Evolutionary conservation across 2,329 filamentous ascomycete genomes (phyloP).

Genomic region (Xylaria sp.): DNA sequence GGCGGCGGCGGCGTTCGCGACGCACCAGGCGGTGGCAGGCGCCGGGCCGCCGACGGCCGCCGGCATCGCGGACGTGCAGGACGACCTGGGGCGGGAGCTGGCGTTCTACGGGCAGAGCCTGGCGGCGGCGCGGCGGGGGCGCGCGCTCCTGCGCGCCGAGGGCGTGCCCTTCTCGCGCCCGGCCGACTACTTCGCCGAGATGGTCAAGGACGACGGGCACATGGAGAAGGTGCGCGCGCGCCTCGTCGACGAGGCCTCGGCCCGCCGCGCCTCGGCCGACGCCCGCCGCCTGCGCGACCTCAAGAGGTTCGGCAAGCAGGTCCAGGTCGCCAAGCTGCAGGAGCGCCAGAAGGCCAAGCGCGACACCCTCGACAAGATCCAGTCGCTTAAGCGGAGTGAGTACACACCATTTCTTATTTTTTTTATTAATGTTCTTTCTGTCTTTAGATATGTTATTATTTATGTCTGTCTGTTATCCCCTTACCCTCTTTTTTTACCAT

Average conservation of each 20-base stretch:
- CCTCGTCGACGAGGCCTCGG: constrained; percentile 86
- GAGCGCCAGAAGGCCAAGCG: constrained; percentile 91
- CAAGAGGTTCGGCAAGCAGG: constrained; percentile 99
- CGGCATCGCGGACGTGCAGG: constrained; percentile 79
- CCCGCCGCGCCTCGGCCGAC: constrained; percentile 90
- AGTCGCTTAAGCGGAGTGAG: constrained; percentile 91
- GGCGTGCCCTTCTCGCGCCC: constrained; percentile 85
- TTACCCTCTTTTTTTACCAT: not conserved
- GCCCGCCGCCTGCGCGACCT: constrained; percentile 90
- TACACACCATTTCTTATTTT: constrained; percentile 34
- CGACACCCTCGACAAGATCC: constrained; percentile 94
- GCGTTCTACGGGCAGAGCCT: constrained; percentile 92
- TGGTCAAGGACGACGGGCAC: constrained; percentile 97
- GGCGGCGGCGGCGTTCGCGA: constrained; percentile 75
- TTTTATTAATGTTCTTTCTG: too few relatives aligned
- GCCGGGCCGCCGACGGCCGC: constrained; percentile 63
- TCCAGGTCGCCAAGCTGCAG: constrained; percentile 93
- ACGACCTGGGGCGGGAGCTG: constrained; percentile 89
- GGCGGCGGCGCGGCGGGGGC: constrained; percentile 73
- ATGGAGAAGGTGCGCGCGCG: constrained; percentile 97
- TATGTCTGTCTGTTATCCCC: too few relatives aligned
- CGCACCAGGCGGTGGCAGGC: constrained; percentile 78
- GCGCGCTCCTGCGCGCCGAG: constrained; percentile 77
- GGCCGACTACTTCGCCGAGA: constrained; percentile 96
- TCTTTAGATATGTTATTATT: too few relatives aligned